Percentiles rank a stretch among this genome's conserved stretches.
Evolutionary conservation across 306 rosid genomes (phyloP).

Genomic region (Trifolium repens): DNA sequence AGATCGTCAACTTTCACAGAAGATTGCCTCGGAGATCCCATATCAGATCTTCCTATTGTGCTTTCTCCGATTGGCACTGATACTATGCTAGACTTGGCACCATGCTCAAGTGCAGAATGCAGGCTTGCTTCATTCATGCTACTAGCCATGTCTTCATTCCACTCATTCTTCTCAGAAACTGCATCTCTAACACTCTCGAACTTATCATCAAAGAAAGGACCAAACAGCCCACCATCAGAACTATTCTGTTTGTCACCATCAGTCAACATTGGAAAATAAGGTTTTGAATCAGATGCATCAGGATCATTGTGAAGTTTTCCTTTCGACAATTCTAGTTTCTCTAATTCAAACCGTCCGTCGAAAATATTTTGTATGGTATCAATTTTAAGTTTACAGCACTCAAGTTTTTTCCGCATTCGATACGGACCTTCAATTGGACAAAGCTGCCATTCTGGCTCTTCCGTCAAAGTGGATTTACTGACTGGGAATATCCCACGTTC

Average conservation of each 20-base stretch:
- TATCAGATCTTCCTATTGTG: conserved; percentile 74
- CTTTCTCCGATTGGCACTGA: conserved; percentile 83
- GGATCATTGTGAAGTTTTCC: conserved; percentile 57
- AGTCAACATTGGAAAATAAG: conserved; percentile 64
- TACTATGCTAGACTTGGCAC: conserved; percentile 79
- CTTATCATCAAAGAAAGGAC: conserved; percentile 59
- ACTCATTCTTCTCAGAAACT: conserved; percentile 64
- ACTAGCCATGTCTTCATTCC: conserved; percentile 93
- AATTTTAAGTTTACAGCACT: conserved; percentile 77
- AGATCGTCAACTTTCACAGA: conserved; percentile 67
- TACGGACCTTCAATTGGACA: conserved; percentile 99
- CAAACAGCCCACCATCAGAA: conserved; percentile 62
- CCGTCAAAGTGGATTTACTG: conserved; percentile 57
- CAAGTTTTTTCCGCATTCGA: conserved; percentile 97
- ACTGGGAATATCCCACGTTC: conserved; percentile 93
- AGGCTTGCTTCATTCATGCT: conserved; percentile 91
- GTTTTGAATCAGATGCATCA: conserved; percentile 62
- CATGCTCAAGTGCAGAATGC: conserved; percentile 94
- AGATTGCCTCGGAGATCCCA: conserved; percentile 81
- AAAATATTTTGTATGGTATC: conserved; percentile 84
- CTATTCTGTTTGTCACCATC: conserved; percentile 62
- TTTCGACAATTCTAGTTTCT: conserved; percentile 57
- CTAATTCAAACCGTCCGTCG: conserved; percentile 74
- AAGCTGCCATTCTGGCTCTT: conserved; percentile 91
- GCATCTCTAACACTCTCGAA: conserved; percentile 63